These are phyloP conservation scores for Scleroderma bovista DNA, from an alignment of 768 basidiomycete species.

Conservation along the genomic window DNA sequence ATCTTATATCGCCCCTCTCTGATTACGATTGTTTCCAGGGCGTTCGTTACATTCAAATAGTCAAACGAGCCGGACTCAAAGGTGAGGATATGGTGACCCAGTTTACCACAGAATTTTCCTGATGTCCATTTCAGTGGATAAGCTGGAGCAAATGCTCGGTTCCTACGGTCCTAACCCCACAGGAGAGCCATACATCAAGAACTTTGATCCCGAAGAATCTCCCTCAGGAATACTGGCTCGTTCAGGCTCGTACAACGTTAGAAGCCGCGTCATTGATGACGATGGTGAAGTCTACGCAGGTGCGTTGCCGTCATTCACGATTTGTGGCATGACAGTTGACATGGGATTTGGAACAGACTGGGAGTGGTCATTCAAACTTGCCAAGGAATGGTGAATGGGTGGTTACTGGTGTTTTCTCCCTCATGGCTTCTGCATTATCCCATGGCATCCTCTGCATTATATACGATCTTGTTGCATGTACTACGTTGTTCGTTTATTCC, in stretches of 20 bases:
- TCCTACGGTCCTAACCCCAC: slow-evolving; percentile 77
- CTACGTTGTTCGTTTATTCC: slow-evolving; percentile 4
- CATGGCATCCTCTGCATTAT: slow-evolving; percentile 26
- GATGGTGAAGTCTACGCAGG: slow-evolving; percentile 78
- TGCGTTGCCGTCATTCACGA: slow-evolving; percentile 29
- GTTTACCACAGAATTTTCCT: slow-evolving; percentile 1
- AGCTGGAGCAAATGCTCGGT: slow-evolving; percentile 90
- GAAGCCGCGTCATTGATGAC: slow-evolving; percentile 83
- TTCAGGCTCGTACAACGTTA: slow-evolving; percentile 69
- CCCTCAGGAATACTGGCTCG: slow-evolving; percentile 84
- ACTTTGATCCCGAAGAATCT: slow-evolving; percentile 68
- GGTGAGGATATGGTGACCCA: slow-evolving; percentile 38
- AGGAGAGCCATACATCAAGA: slow-evolving; percentile 63
- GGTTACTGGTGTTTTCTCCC: slow-evolving; percentile 6
- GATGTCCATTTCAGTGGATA: slow-evolving; percentile 60
- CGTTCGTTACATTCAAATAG: slow-evolving; percentile 83
- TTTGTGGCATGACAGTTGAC: slow-evolving; percentile 7
- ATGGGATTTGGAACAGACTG: slow-evolving; percentile 17
- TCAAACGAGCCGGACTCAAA: slow-evolving; percentile 71
- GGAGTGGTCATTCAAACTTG: slow-evolving; percentile 84
- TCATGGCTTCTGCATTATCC: slow-evolving; percentile 18
- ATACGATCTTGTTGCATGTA: slow-evolving; percentile 25
- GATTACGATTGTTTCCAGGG: slow-evolving; percentile 43
- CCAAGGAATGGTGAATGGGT: slow-evolving; percentile 75
- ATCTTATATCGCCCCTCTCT: not conserved